These are phyloP conservation scores for Tolypocladium paradoxum DNA, from an alignment of 2,329 filamentous ascomycete genomes.

Conservation along the genomic window DNA sequence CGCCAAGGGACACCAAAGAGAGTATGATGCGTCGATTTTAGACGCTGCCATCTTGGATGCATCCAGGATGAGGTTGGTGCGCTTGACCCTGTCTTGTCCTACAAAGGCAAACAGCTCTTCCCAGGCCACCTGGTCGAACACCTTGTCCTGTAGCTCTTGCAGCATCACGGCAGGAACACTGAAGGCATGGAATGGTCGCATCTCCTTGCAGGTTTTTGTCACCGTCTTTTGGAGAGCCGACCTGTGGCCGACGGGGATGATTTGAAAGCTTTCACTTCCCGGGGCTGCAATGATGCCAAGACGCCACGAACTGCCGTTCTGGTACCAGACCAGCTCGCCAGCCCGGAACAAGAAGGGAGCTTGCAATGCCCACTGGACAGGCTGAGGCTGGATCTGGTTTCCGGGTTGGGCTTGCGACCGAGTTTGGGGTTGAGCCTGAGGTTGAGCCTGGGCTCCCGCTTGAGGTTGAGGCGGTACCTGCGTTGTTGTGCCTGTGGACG, in stretches of 20 bases:
- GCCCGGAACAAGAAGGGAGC: constrained; percentile 30
- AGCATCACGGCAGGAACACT: constrained; percentile 34
- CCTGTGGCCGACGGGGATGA: constrained; percentile 31
- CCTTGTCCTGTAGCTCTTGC: constrained; percentile 25
- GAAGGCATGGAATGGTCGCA: constrained; percentile 41
- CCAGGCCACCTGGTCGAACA: constrained; percentile 34
- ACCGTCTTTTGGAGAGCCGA: constrained; percentile 26
- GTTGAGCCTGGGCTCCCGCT: constrained; percentile 1
- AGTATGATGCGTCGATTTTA: constrained; percentile 37
- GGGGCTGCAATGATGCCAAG: constrained; percentile 32
- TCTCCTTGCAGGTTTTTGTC: constrained; percentile 26
- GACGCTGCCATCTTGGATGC: constrained; percentile 40
- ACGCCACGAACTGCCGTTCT: constrained; percentile 35
- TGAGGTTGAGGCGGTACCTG: constrained; percentile 3
- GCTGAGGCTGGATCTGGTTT: constrained; percentile 7
- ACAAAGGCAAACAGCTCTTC: constrained; percentile 21
- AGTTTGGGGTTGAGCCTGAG: constrained; percentile 8
- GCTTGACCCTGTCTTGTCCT: constrained; percentile 23
- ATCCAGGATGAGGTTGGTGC: constrained; percentile 33
- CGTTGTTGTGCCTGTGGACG: not conserved
- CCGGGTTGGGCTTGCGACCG: constrained; percentile 10
- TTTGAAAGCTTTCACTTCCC: constrained; percentile 18
- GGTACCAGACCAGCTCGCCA: constrained; percentile 41
- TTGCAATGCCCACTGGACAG: constrained; percentile 20
- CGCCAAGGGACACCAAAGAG: constrained; percentile 30